phyloP scores from a whole-genome alignment of 495 filamentous ascomycete species.

The Podospora pseudocomata region DNA sequence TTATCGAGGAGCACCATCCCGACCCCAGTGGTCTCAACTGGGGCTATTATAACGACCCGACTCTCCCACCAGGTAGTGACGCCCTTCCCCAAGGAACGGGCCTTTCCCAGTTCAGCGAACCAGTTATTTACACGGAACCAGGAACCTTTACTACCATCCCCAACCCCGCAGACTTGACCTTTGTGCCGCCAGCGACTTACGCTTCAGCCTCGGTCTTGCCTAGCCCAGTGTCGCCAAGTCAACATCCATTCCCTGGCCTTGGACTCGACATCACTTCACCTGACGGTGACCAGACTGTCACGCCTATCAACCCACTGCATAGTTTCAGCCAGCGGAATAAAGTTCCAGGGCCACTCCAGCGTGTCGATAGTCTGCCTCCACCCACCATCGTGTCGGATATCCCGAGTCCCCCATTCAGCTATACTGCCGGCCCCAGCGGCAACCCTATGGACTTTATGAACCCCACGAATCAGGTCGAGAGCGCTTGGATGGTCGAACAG shows the following conservation, averaged over 20 bases:
- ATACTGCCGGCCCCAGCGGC: slow-evolving; percentile 24
- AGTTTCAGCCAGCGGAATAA: slow-evolving; percentile 17
- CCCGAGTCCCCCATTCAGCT: slow-evolving; percentile 22
- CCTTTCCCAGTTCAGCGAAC: neutral
- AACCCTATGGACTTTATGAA: slow-evolving; percentile 47
- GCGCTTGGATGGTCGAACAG: slow-evolving; percentile 35
- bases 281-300: slow-evolving; percentile 22
- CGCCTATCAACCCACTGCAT: slow-evolving; percentile 19
- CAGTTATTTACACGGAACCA: neutral
- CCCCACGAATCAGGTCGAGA: slow-evolving; percentile 41
- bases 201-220: slow-evolving; percentile 13
- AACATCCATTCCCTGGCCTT: slow-evolving; percentile 5
- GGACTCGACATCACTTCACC: slow-evolving; percentile 20
- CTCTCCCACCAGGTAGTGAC: slow-evolving; percentile 7
- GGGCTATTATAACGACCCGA: slow-evolving; percentile 33
- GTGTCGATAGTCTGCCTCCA: slow-evolving; percentile 32
- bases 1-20: slow-evolving; percentile 27
- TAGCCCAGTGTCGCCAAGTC: slow-evolving; percentile 18
- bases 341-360: slow-evolving; percentile 19
- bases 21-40: slow-evolving; percentile 29
- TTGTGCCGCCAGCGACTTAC: slow-evolving; percentile 12
- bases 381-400: slow-evolving; percentile 33
- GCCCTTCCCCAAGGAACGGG: neutral
- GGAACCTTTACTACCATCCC: slow-evolving; percentile 1
- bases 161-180: slow-evolving; percentile 9